Percentiles rank a stretch among this genome's conserved stretches.
Conservation (phyloP, 208 protist species). For the Crithidia sp. region DNA sequence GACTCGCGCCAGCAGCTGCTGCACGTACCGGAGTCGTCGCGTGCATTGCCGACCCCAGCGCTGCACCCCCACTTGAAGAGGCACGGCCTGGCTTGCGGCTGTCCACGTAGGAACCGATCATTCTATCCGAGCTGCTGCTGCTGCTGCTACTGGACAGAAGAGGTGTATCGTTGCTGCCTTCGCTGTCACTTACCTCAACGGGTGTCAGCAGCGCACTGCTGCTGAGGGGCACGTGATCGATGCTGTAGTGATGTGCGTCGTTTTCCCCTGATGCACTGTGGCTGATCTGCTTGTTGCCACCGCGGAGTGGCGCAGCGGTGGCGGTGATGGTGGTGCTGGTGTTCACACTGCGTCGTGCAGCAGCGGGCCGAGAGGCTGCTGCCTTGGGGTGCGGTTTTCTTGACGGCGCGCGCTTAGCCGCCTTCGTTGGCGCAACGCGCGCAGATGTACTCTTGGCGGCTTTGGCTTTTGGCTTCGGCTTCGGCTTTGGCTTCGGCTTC, state of each 20-base stretch:
- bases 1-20: no score
- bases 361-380: not conserved
- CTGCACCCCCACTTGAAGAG: no score
- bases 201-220: slow-evolving; percentile 9
- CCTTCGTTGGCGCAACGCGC: not conserved
- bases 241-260: not conserved
- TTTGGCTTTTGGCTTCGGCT: slow-evolving; percentile 4
- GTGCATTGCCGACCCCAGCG: no score
- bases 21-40: no score
- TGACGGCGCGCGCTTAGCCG: not conserved
- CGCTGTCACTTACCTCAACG: not conserved
- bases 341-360: no score
- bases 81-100: no score
- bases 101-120: not conserved
- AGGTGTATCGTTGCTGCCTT: not conserved
- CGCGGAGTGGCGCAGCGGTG: not conserved
- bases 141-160: not conserved
- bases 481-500: not conserved
- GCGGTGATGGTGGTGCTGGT: not conserved
- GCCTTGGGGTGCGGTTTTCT: not conserved
- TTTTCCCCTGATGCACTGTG: not conserved
- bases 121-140: not conserved
- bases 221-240: not conserved
- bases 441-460: not conserved
- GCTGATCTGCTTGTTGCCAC: not conserved